Percentiles rank a stretch among this genome's conserved stretches.
phyloP scores from a whole-genome alignment of 371 early-diverging fungal genomes.

The Apophysomyces trapeziformis region DNA sequence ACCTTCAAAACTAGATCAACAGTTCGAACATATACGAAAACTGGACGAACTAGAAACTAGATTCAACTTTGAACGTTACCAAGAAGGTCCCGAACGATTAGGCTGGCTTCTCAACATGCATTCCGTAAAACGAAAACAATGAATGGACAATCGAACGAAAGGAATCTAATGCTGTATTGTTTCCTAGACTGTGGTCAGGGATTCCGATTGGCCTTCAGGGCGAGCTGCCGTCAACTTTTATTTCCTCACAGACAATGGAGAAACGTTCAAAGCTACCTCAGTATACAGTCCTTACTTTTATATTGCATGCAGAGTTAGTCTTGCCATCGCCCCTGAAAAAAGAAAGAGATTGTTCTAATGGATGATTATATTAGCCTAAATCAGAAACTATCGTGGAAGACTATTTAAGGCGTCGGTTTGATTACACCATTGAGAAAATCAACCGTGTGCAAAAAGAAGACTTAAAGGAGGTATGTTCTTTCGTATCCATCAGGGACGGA shows the following conservation, averaged over 20 bases:
- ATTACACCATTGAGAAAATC: constrained; percentile 66
- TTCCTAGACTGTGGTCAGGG: constrained; percentile 60
- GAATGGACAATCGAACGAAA: background rate
- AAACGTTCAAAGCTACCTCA: constrained; percentile 86
- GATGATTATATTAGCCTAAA: constrained; percentile 50
- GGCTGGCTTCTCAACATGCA: constrained; percentile 98
- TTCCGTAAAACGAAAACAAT: constrained; percentile 53
- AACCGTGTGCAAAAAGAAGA: constrained; percentile 81
- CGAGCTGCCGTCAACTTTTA: constrained; percentile 89
- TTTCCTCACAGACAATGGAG: constrained; percentile 90
- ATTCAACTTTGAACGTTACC: constrained; percentile 82
- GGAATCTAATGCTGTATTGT: background rate
- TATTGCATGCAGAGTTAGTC: constrained; percentile 78
- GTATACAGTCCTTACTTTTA: constrained; percentile 91
- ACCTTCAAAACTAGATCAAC: constrained; percentile 46
- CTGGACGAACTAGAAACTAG: constrained; percentile 73
- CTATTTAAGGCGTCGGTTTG: constrained; percentile 77
- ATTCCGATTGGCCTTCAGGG: constrained; percentile 70
- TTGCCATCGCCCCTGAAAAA: background rate
- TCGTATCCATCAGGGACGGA: background rate
- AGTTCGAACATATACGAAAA: constrained; percentile 41
- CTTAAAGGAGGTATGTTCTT: constrained; percentile 71
- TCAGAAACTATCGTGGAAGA: constrained; percentile 89
- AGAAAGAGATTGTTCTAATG: background rate
- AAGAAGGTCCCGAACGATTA: constrained; percentile 78